Evolutionary conservation across 768 basidiomycete species (phyloP).

Genomic region (Mycena leptocephala): DNA sequence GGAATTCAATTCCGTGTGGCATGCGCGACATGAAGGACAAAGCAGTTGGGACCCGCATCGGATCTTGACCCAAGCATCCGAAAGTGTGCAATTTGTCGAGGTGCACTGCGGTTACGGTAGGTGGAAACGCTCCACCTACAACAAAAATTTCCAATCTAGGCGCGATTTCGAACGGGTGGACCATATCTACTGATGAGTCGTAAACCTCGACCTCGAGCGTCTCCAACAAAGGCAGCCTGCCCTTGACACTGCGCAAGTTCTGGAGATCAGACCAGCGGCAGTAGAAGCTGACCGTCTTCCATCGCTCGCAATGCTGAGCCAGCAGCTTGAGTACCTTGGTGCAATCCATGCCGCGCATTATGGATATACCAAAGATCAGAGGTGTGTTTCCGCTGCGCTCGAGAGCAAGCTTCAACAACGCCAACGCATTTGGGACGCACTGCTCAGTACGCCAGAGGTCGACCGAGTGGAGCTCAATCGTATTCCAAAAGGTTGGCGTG

Average conservation of each 20-base stretch:
- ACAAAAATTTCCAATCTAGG: neutral
- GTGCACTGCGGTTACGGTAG: neutral
- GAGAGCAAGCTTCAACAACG: neutral
- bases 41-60: neutral
- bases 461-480: neutral
- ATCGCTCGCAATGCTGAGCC: neutral
- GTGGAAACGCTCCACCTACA: neutral
- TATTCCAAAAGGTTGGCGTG: slow-evolving; percentile 4
- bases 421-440: neutral
- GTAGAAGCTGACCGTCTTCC: neutral
- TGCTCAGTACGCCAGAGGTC: neutral
- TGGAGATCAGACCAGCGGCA: neutral
- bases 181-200: neutral
- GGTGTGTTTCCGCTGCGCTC: neutral
- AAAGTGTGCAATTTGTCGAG: neutral
- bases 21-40: neutral
- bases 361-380: neutral
- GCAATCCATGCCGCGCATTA: neutral
- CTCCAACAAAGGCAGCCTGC: neutral
- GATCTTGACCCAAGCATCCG: neutral
- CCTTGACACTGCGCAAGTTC: neutral
- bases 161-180: neutral
- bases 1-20: neutral
- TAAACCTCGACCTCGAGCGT: neutral
- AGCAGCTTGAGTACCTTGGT: neutral